Base-by-base conservation (phyloP, 2,329 filamentous ascomycete species). In the Clonostachys rhizophaga region DNA sequence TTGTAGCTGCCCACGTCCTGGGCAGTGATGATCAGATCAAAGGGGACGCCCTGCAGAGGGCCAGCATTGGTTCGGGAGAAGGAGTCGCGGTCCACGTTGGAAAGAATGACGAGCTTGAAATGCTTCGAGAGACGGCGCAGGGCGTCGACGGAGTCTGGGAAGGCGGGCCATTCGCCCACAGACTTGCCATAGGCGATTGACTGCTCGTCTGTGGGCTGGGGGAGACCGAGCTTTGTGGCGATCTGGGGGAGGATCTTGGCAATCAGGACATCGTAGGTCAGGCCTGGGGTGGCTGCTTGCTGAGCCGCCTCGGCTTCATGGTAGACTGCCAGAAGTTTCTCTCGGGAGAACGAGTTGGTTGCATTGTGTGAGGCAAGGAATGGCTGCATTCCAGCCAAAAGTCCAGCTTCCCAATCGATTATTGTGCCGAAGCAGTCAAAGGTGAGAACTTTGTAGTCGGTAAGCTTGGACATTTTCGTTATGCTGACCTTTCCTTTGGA, bases 391-490 rank as follows among this genome's bases (percentile, higher is more conserved):
- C 76, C 73, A 3, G 65, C 52, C 41, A 79, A 60, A 46, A 89
- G 76, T 44, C 86, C 86, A 4, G 70, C 63, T 64, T 91, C 85
- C 87, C 86, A 90, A 69, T 92, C 86, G 48, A 91, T 82, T 2
- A 92, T 74, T 1, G 89, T 92, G 61, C 87, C 87, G 62, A 89
- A 92, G 68, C 87, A 82, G 63, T 94, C 88, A 65, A 92, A 91
- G 54, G 81, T 83, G 43, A 90, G 77, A 46, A 67, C 60, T 14
- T 55, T 55, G 51, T 61, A 71, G 50, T 58, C 52, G 9, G 43
- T 34, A n/a, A 53, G 43, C 24, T 37, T 37, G 6, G 52, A 8
- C 52, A 34, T 9, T 50, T 52, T 11, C 24, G 9, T 30, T 30
- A 30, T 30, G 9, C 24, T 30, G 9, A 30, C 10, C 1, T 30